Percentiles rank a stretch among this genome's conserved stretches.
These are phyloP conservation scores for Alopecurus myosuroides DNA, from an alignment of 176 grass and related monocot genomes.

Conservation along the genomic window DNA sequence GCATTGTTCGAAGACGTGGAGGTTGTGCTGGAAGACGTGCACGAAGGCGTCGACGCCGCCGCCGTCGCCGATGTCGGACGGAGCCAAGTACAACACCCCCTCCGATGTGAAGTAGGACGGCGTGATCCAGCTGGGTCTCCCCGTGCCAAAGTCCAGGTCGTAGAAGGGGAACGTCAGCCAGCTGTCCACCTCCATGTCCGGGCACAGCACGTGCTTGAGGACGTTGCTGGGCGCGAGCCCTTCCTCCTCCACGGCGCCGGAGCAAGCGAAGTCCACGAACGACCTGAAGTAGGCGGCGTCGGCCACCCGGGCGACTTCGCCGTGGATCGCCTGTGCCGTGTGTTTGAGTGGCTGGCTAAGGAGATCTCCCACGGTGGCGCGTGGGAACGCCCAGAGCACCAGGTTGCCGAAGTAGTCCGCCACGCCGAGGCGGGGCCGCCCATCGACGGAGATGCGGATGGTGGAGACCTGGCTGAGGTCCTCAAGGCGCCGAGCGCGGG, in stretches of 20 bases:
- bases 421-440: constrained; percentile 38
- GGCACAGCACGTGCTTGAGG: no score
- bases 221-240: no score
- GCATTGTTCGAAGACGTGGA: constrained; percentile 47
- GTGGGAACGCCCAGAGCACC: constrained; percentile 70
- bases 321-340: constrained; percentile 52
- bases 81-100: constrained; percentile 51
- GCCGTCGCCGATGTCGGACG: constrained; percentile 56
- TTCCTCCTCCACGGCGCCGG: no score
- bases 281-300: constrained; percentile 63
- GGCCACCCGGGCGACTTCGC: constrained; percentile 39
- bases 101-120: constrained; percentile 55
- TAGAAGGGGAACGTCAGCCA: constrained; percentile 71
- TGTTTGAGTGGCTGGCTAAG: constrained; percentile 26
- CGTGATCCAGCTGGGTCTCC: constrained; percentile 50
- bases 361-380: constrained; percentile 29
- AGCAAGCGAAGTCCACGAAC: no score
- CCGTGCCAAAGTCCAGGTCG: constrained; percentile 64
- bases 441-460: no score
- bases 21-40: constrained; percentile 46
- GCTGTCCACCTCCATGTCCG: constrained; percentile 67
- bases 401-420: constrained; percentile 59
- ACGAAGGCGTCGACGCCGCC: constrained; percentile 68
- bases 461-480: neutral
- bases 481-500: constrained; percentile 33